Evolutionary conservation across 208 protist genomes (phyloP), one percentile per base, ranked within the genome.

Genomic region (Leishmania tarentolae): DNA sequence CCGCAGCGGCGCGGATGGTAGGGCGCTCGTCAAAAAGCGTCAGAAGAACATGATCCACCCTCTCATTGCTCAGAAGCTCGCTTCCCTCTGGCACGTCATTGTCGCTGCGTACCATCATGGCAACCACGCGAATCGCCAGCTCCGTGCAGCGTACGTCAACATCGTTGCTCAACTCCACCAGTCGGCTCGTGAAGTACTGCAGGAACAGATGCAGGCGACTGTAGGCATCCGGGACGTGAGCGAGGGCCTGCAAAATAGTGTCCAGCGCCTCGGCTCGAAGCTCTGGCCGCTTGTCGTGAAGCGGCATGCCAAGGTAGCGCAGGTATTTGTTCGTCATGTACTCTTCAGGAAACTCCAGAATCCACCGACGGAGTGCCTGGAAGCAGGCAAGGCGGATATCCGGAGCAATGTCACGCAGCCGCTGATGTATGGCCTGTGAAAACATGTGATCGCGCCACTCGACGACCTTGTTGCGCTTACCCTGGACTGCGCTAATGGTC

Each of bases 321-420:
- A 97, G 91, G 80, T 97, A 98, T 71, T 96, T 95, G 86, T 97
- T 97, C 56, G 86, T 89, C 74, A 97, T 89, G 83, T 92, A 98
- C 76, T 93, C 90, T 4, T 93, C 88, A 56, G 94, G 91, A 73
- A 89, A 95, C 53, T 88, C 88, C 21, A 94, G 56, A 77, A 96
- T 91, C 93, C 91, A 98, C 37, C 86, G 81, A 74, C 91, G 89
- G 59, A 98, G 85, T 28, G 83, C 79, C 78, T 96, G 87, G 86
- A 97, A 92, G 35, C 90, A 87, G 56, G 81, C 77, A 13, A 96
- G 87, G 24, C 95, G 93, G 78, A 98, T 96, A 72, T 96, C 93
- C 2, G 92, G 88, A 0, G 92, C 90, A 53, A 98, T 89, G 84
- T 98, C 95, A 52, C 92, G 88, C 63, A 95, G 83, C n/a, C 95